Evolutionary conservation across 2,329 filamentous ascomycete species (phyloP), one percentile per base, ranked within the genome.

Genomic region (Xylaria sp.): DNA sequence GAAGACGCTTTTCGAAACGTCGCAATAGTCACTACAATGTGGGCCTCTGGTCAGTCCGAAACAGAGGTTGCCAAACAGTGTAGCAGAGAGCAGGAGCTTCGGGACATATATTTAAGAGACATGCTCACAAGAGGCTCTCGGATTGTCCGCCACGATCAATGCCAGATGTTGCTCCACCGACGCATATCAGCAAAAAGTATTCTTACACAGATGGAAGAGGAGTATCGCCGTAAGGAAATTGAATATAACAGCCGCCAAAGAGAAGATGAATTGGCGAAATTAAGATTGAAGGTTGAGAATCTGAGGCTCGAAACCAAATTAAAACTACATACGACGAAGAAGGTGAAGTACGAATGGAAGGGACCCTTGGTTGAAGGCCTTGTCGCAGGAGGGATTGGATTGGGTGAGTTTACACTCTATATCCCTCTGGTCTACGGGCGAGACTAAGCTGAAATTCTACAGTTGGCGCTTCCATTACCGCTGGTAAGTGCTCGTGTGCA

Each of bases 1-100:
- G 57, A 60, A 51, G 67, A 67, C 12, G 15, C 10, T 2, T 67
- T 60, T 67, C 54, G 36, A 15, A 69, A 67, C 20, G 36, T 69
- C 52, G 55, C 41, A 25, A 39, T 62, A 1, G 31, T 70, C 6
- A 65, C 55, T 3, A 62, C 61, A 7, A 68, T 70, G 60, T 68
- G 65, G 59, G 28, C 46, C 2, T 48, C 33, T 12, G 3, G 56
- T 18, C 3, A 39, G 15, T 56, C 39, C 6, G 54, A 25, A 31
- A 23, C 25, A 4, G 54, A 67, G 46, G 20, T 15, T 43, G 18
- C 28, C n/a, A 67, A 67, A 39, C 58, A 67, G 33, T 18, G 20
- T 3, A 48, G 31, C 25, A 63, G 67, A 64, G 64, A 67, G 49
- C 33, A 56, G 15, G 33, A 67, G 41, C 25, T 70, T 5, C 54